Evolutionary conservation across 176 grass and related monocot genomes (phyloP).

Genomic region (Chrysopogon serrulatus): DNA sequence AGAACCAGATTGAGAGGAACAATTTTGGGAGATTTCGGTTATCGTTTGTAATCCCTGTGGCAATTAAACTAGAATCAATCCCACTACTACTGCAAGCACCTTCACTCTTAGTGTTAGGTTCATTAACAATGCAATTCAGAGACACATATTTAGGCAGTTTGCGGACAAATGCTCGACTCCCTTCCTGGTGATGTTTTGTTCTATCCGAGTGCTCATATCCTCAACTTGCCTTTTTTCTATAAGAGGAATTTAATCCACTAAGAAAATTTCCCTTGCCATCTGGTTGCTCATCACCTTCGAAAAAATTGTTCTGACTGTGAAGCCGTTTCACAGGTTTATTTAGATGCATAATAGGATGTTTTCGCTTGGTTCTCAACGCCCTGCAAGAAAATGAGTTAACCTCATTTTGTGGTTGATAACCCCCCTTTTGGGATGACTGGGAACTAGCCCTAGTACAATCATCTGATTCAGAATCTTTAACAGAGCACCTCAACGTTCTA

Average conservation of each 20-base stretch:
- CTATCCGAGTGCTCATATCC: background rate
- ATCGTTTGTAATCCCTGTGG: constrained; percentile 55
- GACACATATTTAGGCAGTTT: constrained; percentile 88
- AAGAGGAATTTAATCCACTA: constrained; percentile 25
- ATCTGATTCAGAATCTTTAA: constrained; percentile 23
- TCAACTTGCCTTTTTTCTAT: constrained; percentile 27
- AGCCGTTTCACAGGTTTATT: constrained; percentile 43
- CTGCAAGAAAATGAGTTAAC: constrained; percentile 25
- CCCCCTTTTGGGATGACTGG: constrained; percentile 28
- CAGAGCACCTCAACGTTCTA: constrained; percentile 23
- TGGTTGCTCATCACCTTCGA: constrained; percentile 25
- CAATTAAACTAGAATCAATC: constrained; percentile 69
- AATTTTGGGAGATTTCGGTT: constrained; percentile 80
- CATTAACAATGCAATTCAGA: constrained; percentile 68
- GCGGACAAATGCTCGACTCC: constrained; percentile 35
- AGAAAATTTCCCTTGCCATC: constrained; percentile 13
- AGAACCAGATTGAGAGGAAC: constrained; percentile 76
- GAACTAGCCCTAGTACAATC: constrained; percentile 24
- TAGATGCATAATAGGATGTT: constrained; percentile 30
- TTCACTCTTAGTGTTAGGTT: constrained; percentile 49
- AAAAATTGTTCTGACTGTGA: constrained; percentile 27
- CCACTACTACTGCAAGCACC: constrained; percentile 30
- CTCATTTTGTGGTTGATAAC: constrained; percentile 13
- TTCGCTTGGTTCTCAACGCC: constrained; percentile 46
- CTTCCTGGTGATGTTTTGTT: constrained; percentile 19